Percentiles rank a stretch among this genome's conserved stretches.
These are phyloP conservation scores for Pyrrhoderma lamaoense DNA, from an alignment of 1,284 basidiomycete genomes.

Conservation along the genomic window DNA sequence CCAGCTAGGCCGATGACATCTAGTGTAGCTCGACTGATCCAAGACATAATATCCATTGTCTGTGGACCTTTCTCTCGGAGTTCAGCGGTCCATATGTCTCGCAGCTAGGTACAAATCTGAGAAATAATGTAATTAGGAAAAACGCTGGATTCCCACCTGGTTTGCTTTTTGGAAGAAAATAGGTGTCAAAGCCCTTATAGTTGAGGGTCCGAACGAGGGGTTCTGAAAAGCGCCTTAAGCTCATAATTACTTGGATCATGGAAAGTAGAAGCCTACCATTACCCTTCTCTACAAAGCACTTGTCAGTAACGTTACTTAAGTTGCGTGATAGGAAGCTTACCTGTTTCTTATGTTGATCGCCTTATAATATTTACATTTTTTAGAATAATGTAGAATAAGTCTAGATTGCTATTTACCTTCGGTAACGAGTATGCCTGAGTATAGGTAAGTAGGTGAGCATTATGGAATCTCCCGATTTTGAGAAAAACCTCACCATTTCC, in stretches of 20 bases:
- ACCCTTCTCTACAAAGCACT: too few relatives aligned
- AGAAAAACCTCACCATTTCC: conserved; percentile 33
- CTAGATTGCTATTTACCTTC: conserved; percentile 4
- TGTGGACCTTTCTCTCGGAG: not conserved
- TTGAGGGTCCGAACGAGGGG: conserved; percentile 18
- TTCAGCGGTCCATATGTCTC: conserved; percentile 13
- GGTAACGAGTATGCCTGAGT: conserved; percentile 6
- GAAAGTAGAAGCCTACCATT: too few relatives aligned
- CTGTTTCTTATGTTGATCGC: conserved; percentile 14
- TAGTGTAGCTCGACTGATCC: conserved; percentile 36
- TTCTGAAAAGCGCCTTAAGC: conserved; percentile 6
- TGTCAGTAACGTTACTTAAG: too few relatives aligned
- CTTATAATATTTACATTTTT: not conserved
- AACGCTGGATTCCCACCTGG: conserved; percentile 9
- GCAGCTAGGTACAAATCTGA: conserved; percentile 7
- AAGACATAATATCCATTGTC: conserved; percentile 30
- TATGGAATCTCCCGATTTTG: too few relatives aligned
- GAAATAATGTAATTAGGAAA: not conserved
- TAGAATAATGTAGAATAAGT: not conserved
- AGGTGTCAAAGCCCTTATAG: conserved; percentile 19
- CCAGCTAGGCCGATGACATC: conserved; percentile 44
- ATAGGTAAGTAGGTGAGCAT: too few relatives aligned
- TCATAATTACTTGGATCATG: not conserved
- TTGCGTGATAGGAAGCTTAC: too few relatives aligned
- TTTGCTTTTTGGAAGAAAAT: conserved; percentile 19